phyloP scores from a whole-genome alignment of 495 filamentous ascomycete species.

The Podospora anserina region DNA sequence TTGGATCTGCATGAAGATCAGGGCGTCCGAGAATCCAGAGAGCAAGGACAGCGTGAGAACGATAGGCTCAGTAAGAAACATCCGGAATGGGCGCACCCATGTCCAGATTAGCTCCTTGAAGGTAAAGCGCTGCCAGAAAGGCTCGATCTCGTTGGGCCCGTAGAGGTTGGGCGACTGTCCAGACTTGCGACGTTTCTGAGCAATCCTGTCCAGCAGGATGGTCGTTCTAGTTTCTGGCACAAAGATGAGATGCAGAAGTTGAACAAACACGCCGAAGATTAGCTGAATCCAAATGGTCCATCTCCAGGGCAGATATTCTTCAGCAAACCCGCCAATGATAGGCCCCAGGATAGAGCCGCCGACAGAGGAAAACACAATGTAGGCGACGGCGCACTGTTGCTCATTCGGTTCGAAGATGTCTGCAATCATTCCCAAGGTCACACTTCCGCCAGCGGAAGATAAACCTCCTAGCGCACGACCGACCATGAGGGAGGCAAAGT shows the following conservation, averaged over 20 bases:
- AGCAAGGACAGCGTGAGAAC: slow-evolving; percentile 69
- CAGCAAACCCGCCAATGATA: slow-evolving; percentile 74
- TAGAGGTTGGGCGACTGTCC: slow-evolving; percentile 56
- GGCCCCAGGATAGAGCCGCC: slow-evolving; percentile 74
- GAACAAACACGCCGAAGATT: slow-evolving; percentile 65
- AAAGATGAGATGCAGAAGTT: slow-evolving; percentile 62
- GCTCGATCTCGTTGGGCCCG: slow-evolving; percentile 59
- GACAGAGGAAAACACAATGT: slow-evolving; percentile 71
- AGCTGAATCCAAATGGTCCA: slow-evolving; percentile 84
- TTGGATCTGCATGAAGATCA: slow-evolving; percentile 77
- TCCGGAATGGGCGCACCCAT: slow-evolving; percentile 71
- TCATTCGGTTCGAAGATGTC: slow-evolving; percentile 73
- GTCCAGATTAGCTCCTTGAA: slow-evolving; percentile 54
- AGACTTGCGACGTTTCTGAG: slow-evolving; percentile 58
- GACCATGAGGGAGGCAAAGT: slow-evolving; percentile 64
- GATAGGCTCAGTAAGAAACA: slow-evolving; percentile 76
- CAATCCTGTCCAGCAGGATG: slow-evolving; percentile 63
- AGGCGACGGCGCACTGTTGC: slow-evolving; percentile 72
- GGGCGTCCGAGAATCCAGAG: slow-evolving; percentile 73
- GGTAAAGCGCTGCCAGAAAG: slow-evolving; percentile 51
- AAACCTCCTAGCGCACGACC: slow-evolving; percentile 67
- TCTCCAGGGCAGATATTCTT: slow-evolving; percentile 61
- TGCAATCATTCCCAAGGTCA: slow-evolving; percentile 79
- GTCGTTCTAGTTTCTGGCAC: slow-evolving; percentile 68
- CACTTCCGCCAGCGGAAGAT: slow-evolving; percentile 71